phyloP scores from a whole-genome alignment of 768 basidiomycete genomes.

The Tremella fuciformis region DNA sequence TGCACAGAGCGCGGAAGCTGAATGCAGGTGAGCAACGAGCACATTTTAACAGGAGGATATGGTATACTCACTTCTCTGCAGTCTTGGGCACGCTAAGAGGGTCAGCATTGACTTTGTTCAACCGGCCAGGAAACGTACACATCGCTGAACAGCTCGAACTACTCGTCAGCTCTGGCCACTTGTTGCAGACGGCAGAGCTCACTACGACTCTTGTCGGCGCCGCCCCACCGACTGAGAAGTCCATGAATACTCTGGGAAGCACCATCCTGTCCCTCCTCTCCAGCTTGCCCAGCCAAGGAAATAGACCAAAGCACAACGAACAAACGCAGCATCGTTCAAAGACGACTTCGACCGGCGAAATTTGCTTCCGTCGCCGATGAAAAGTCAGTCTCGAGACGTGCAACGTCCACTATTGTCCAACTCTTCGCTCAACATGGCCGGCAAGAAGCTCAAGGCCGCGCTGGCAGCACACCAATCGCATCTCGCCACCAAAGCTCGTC shows the following conservation, averaged over 20 bases:
- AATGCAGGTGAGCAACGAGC: constrained; percentile 58
- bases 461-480: constrained; percentile 4
- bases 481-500: neutral
- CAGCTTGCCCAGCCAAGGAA: neutral
- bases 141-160: constrained; percentile 68
- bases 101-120: constrained; percentile 7
- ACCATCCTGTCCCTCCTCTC: neutral
- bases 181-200: constrained; percentile 9
- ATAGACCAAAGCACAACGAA: neutral
- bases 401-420: too few relatives aligned
- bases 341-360: constrained; percentile 1
- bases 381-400: too few relatives aligned
- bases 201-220: constrained; percentile 48
- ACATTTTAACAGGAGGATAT: neutral
- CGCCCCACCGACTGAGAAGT: constrained; percentile 69
- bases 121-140: constrained; percentile 22
- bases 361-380: constrained; percentile 2
- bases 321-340: neutral
- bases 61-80: constrained; percentile 66
- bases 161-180: neutral
- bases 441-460: neutral
- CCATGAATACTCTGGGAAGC: constrained; percentile 51
- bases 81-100: constrained; percentile 60
- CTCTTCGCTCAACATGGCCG: neutral
- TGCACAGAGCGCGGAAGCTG: constrained; percentile 82